phyloP scores from a whole-genome alignment of 1,139 yeast genomes.

The Suhomyces maxii region DNA sequence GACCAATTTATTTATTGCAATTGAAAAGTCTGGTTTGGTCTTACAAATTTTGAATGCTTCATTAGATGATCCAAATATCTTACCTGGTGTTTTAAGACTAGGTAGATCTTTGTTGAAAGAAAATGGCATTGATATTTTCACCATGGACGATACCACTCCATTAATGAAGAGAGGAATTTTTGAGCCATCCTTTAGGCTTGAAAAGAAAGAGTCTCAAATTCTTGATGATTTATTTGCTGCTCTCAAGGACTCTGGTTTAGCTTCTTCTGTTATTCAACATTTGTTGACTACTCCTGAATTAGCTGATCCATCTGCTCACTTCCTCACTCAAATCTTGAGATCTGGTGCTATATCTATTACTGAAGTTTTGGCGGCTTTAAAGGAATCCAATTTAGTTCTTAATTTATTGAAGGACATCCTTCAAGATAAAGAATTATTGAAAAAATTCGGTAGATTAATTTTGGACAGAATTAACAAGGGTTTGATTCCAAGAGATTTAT shows the following conservation, averaged over 20 bases:
- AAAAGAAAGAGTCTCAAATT: constrained; percentile 23
- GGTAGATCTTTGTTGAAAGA: constrained; percentile 25
- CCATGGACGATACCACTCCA: constrained; percentile 1
- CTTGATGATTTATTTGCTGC: constrained; percentile 27
- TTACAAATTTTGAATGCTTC: constrained; percentile 26
- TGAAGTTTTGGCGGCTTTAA: constrained; percentile 24
- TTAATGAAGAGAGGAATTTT: background rate
- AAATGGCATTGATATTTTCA: constrained; percentile 20
- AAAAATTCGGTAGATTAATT: constrained; percentile 21
- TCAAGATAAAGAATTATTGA: constrained; percentile 20
- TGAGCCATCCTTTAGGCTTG: background rate
- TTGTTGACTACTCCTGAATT: constrained; percentile 29
- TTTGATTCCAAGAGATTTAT: constrained; percentile 13
- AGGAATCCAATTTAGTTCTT: constrained; percentile 23
- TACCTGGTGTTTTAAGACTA: constrained; percentile 31
- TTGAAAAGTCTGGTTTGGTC: constrained; percentile 31
- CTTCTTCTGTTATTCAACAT: constrained; percentile 26
- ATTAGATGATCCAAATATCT: constrained; percentile 27
- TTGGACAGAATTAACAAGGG: constrained; percentile 23
- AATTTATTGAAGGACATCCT: constrained; percentile 22
- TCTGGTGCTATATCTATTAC: constrained; percentile 25
- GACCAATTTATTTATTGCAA: constrained; percentile 27
- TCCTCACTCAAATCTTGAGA: constrained; percentile 23
- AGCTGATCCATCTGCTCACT: constrained; percentile 29
- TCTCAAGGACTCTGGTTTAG: constrained; percentile 33